phyloP scores from a whole-genome alignment of 2,329 filamentous ascomycete genomes.

The Metarhizium anisopliae region DNA sequence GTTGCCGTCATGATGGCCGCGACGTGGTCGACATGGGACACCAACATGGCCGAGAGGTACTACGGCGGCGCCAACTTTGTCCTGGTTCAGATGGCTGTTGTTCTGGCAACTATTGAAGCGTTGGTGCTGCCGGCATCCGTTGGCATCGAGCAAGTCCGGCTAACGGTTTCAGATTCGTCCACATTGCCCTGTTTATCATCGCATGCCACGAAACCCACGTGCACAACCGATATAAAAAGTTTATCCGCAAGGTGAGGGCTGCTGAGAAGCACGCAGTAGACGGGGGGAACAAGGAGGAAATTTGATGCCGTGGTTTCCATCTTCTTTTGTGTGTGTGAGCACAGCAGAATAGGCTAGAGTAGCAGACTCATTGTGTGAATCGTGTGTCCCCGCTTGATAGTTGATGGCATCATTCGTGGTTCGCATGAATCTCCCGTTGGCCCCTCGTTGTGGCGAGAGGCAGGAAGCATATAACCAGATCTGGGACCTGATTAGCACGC shows the following conservation, averaged over 20 bases:
- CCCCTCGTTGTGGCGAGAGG: too few species aligned
- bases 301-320: neutral
- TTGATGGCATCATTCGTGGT: too few species aligned
- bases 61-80: neutral
- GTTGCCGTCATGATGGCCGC: conserved; percentile 1
- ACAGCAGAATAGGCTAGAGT: too few species aligned
- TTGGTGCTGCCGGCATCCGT: neutral
- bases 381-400: too few species aligned
- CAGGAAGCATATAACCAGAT: too few species aligned
- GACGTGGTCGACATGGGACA: neutral
- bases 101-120: conserved; percentile 1
- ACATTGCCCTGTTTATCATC: neutral
- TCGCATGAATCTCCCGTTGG: too few species aligned
- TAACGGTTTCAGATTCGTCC: neutral
- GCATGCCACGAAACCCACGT: conserved; percentile 1
- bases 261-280: neutral
- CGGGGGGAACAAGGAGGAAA: neutral
- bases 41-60: neutral
- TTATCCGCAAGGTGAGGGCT: neutral
- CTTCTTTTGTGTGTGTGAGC: too few species aligned
- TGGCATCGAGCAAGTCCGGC: too few species aligned
- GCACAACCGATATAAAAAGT: neutral
- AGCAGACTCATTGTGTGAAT: too few species aligned
- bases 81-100: neutral
- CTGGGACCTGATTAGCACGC: too few species aligned